phyloP scores from a whole-genome alignment of 2,329 filamentous ascomycete species.

The Phaeosphaeria sp. region DNA sequence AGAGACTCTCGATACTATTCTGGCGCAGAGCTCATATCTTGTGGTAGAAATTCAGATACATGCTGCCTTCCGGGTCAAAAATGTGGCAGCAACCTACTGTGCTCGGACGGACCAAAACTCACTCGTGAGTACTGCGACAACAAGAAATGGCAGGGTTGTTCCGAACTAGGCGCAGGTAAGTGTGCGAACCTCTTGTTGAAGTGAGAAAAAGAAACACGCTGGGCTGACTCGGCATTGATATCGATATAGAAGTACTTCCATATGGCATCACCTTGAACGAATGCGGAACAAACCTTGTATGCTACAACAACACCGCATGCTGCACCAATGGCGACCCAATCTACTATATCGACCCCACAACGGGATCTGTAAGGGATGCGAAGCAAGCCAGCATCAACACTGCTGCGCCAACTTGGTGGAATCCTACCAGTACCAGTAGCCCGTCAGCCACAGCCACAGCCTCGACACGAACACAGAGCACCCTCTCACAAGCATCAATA shows the following conservation, averaged over 20 bases:
- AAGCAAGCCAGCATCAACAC: background rate
- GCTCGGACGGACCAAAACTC: background rate
- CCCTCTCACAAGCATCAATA: background rate
- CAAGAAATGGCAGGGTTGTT: conserved; percentile 5
- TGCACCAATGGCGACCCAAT: background rate
- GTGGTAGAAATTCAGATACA: conserved; percentile 8
- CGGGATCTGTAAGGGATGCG: background rate
- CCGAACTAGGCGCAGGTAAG: background rate
- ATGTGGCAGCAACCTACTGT: conserved; percentile 13
- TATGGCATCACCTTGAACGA: background rate
- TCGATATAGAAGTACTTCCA: background rate
- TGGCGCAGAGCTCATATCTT: conserved; percentile 8
- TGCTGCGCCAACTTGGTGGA: background rate
- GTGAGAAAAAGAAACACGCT: background rate
- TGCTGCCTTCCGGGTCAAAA: conserved; percentile 8
- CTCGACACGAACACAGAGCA: background rate
- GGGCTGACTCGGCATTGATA: background rate
- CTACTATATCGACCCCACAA: background rate
- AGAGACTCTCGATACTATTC: conserved; percentile 3
- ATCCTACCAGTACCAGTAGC: background rate
- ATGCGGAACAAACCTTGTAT: background rate
- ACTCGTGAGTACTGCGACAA: conserved; percentile 8
- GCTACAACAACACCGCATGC: background rate
- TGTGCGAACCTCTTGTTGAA: background rate
- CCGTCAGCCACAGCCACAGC: too few species aligned